Base-by-base conservation (phyloP, 176 grass and related monocot species). In the Panicum miliaceum region DNA sequence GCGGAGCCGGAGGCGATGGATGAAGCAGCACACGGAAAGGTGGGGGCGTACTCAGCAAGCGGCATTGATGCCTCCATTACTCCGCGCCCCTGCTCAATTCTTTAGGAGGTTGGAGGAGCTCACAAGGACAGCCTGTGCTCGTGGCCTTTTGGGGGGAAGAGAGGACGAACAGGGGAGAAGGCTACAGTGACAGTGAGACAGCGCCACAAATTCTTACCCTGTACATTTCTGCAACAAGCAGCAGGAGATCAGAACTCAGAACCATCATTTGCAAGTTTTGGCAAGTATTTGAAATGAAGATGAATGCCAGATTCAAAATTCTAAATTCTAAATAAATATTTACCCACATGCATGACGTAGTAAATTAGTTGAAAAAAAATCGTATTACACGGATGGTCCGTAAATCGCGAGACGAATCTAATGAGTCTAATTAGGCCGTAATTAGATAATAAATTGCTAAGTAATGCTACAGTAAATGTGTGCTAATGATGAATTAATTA, bases 21-120 rank as follows among this genome's bases (percentile, higher is more conserved):
- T 7, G 71, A 52, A 52, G 45, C 64, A 68, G 38, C 73, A 62
- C 64, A 78, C 37, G 75, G 70, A 36, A 84, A 72, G 62, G 58
- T 20, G 35, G 56, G 68, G 71, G 47, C 63, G 68, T 81, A 56
- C 36, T 23, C n/a, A 87, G 59, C 68, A 87, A 90, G 80, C 84
- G 73, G 89, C 80, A 90, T 87, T 84, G 84, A 90, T 87, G 68
- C 68, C 80, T 83, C 80, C 84, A 87, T 86, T 83, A 84, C 80
- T 84, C 80, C 75, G 41, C 37, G 20, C 68, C 87, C 48, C 32
- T 68, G 51, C 86, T 83, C 78, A 75, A 84, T 90, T 79, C 67
- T 82, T 83, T 79, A 75, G 79, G 84, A 78, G 79, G 79, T 86
- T 82, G 71, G 82, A 83, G 64, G 45, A 88, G 57, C 46, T 81